A percentile compares a stretch with the other conserved stretches of the same genome.
Conservation (phyloP, 345 rosid species). For the Pistacia vera region DNA sequence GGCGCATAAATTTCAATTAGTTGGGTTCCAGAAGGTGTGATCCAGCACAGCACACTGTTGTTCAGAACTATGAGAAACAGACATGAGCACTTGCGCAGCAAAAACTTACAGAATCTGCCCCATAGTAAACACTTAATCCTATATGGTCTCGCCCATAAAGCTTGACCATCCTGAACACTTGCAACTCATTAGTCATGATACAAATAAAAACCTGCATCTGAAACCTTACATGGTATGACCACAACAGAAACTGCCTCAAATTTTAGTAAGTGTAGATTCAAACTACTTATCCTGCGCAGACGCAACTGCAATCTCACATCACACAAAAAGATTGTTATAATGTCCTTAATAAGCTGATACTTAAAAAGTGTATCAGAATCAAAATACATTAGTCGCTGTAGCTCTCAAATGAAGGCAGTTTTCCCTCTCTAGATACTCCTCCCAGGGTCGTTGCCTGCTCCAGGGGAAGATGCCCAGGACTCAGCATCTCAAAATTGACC, state of each 20-base stretch:
- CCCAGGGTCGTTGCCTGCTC: neutral
- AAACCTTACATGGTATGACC: no score
- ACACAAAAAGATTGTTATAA: neutral
- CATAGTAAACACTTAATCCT: neutral
- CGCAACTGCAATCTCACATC: slow-evolving; percentile 7
- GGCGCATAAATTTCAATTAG: neutral
- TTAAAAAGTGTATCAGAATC: neutral
- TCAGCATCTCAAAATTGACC: neutral
- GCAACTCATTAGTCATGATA: neutral
- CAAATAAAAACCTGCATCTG: neutral
- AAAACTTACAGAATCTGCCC: neutral
- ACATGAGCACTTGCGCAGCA: neutral
- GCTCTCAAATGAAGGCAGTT: neutral
- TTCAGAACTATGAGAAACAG: neutral
- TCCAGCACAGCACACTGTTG: neutral
- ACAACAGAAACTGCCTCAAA: no score
- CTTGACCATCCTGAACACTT: slow-evolving; percentile 1
- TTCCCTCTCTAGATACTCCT: neutral
- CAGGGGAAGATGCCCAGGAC: neutral
- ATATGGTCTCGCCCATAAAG: neutral
- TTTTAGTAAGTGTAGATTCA: neutral
- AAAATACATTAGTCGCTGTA: neutral
- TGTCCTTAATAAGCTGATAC: slow-evolving; percentile 1
- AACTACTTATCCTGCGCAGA: neutral
- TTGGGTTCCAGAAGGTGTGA: neutral